Conservation (phyloP, 1,284 basidiomycete genomes). For the Ustilago nuda region DNA sequence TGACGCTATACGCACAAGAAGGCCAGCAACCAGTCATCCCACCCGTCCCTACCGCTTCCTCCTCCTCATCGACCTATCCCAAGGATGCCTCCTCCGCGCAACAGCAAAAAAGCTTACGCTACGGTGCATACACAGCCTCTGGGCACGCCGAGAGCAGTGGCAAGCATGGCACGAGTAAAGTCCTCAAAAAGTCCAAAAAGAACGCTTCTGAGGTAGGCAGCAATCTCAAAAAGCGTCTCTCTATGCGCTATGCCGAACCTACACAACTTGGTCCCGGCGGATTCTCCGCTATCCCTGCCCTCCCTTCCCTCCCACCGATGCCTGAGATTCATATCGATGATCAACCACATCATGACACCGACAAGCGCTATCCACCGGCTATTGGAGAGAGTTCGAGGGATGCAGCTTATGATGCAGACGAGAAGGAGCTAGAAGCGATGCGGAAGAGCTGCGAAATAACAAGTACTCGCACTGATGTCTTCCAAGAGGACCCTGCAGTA, state of each 20-base stretch:
- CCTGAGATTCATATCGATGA: conserved; percentile 34
- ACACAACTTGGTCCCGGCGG: conserved; percentile 59
- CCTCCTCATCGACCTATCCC: conserved; percentile 18
- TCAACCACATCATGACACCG: conserved; percentile 20
- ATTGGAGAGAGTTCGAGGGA: conserved; percentile 47
- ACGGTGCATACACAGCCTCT: conserved; percentile 1
- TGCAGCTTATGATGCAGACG: conserved; percentile 32
- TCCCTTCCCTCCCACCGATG: conserved; percentile 48
- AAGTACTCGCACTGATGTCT: conserved; percentile 35
- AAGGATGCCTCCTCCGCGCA: conserved; percentile 11
- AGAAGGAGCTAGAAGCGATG: conserved; percentile 30
- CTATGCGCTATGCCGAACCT: conserved; percentile 67
- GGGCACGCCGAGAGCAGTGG: not conserved
- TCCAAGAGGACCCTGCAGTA: conserved; percentile 51
- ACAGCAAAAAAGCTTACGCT: conserved; percentile 11
- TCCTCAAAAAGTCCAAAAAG: conserved; percentile 49
- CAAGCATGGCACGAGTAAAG: conserved; percentile 7
- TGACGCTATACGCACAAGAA: conserved; percentile 65
- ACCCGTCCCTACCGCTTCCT: conserved; percentile 12
- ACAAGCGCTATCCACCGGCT: conserved; percentile 15
- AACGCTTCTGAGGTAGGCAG: conserved; percentile 61
- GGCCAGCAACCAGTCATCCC: conserved; percentile 31
- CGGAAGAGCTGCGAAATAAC: conserved; percentile 31
- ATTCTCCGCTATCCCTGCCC: conserved; percentile 41
- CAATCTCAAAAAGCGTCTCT: conserved; percentile 67